Percentiles rank a stretch among this genome's conserved stretches.
Evolutionary conservation across 345 rosid genomes (phyloP).

Genomic region (Carallia brachiata): DNA sequence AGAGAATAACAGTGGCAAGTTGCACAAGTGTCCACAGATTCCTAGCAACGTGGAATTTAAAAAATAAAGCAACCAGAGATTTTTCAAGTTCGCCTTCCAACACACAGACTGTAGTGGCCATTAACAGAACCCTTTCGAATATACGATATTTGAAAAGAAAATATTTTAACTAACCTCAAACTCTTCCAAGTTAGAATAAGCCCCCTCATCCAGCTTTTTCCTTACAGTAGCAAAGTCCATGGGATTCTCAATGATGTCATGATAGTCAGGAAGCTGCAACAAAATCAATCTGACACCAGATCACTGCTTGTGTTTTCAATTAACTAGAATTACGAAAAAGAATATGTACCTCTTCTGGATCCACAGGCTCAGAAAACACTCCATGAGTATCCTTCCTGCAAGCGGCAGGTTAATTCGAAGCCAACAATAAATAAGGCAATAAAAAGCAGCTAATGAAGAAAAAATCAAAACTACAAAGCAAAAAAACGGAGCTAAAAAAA

Average conservation of each 20-base stretch:
- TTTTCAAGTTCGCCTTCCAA: neutral
- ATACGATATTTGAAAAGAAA: neutral
- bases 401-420: conserved; percentile 16
- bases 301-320: conserved; percentile 11
- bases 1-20: neutral
- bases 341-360: conserved; percentile 69
- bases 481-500: conserved; percentile 28
- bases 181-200: conserved; percentile 70
- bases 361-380: conserved; percentile 92
- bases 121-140: neutral
- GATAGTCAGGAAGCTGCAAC: conserved; percentile 93
- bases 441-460: neutral
- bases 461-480: neutral
- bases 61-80: neutral
- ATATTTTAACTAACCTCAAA: conserved; percentile 58
- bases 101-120: neutral
- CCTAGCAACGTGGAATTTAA: neutral
- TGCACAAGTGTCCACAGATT: neutral
- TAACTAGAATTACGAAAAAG: neutral
- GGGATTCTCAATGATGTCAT: conserved; percentile 72
- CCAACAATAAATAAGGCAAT: conserved; percentile 1
- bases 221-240: conserved; percentile 87
- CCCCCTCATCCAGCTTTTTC: conserved; percentile 64
- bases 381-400: conserved; percentile 94
- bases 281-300: conserved; percentile 16